Evolutionary conservation across 164 flowering plant species (phyloP).

Genomic region (Magnolia sinica): DNA sequence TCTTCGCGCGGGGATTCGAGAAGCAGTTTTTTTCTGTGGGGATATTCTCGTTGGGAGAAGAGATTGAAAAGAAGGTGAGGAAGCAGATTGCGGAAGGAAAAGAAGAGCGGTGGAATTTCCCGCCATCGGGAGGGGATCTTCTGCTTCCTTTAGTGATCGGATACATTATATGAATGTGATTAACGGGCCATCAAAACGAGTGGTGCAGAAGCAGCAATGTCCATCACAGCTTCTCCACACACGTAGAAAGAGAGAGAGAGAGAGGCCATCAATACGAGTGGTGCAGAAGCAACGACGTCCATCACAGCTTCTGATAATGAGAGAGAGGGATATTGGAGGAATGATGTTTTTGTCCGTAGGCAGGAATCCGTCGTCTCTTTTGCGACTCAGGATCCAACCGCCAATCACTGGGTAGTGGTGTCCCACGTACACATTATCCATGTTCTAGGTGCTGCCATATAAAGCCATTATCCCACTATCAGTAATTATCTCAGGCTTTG

Average conservation of each 20-base stretch:
- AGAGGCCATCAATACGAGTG: neutral
- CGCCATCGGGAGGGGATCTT: neutral
- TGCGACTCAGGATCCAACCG: too few species aligned
- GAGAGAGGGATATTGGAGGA: too few species aligned
- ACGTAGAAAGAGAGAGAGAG: neutral
- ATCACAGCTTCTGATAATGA: too few species aligned
- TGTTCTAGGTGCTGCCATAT: too few species aligned
- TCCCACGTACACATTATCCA: too few species aligned
- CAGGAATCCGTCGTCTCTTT: too few species aligned
- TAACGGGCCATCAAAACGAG: neutral
- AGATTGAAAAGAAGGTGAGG: neutral
- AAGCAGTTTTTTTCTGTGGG: neutral
- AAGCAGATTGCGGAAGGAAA: neutral
- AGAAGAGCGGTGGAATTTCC: constrained; percentile 1
- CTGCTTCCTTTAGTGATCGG: neutral
- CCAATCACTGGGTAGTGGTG: too few species aligned
- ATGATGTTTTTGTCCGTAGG: too few species aligned
- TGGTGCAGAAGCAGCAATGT: constrained; percentile 5
- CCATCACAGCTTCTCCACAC: neutral
- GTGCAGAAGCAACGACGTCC: neutral
- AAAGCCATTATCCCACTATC: too few species aligned
- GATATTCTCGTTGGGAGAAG: neutral
- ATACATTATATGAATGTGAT: neutral
- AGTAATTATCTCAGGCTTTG: too few species aligned
- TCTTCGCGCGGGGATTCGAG: neutral